Percentiles rank a stretch among this genome's conserved stretches.
These are phyloP conservation scores for Metarhizium robertsii DNA, from an alignment of 2,329 filamentous ascomycete species.

Conservation along the genomic window DNA sequence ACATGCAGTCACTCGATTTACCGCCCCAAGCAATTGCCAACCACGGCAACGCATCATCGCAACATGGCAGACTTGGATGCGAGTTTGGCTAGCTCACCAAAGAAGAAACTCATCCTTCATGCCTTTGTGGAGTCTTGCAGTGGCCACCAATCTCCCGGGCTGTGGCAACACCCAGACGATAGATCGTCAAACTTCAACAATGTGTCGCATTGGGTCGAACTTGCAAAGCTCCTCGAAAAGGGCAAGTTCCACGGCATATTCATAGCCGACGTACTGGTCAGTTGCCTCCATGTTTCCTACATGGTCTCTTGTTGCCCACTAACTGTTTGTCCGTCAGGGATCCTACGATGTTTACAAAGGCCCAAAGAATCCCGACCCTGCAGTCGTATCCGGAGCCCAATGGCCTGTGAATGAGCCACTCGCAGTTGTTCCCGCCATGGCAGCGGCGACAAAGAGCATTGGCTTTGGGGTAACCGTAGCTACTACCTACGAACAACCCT, in stretches of 20 bases:
- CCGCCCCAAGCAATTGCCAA: not conserved
- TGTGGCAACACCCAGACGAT: slow-evolving; percentile 54
- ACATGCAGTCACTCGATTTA: not conserved
- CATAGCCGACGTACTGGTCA: slow-evolving; percentile 45
- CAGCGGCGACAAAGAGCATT: slow-evolving; percentile 56
- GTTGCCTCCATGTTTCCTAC: not conserved
- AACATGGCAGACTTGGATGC: not conserved
- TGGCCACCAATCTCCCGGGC: slow-evolving; percentile 36
- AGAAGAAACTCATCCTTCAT: slow-evolving; percentile 33
- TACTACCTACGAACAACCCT: slow-evolving; percentile 62
- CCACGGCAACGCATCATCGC: not conserved
- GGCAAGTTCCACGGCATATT: slow-evolving; percentile 14
- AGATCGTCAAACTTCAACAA: slow-evolving; percentile 52
- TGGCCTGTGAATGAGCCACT: slow-evolving; percentile 65
- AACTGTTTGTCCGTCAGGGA: slow-evolving; percentile 22
- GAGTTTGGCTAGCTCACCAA: slow-evolving; percentile 4
- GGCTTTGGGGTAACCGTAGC: slow-evolving; percentile 59
- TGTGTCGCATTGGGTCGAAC: slow-evolving; percentile 49
- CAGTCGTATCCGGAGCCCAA: slow-evolving; percentile 53
- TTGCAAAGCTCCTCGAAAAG: slow-evolving; percentile 48
- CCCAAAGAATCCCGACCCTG: slow-evolving; percentile 38
- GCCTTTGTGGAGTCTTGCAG: slow-evolving; percentile 31
- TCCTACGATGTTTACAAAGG: slow-evolving; percentile 63
- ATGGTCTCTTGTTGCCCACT: not conserved
- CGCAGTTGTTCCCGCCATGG: slow-evolving; percentile 53